Base-by-base conservation (phyloP, 331 rosid genomes). In the Pyracantha coccinea region DNA sequence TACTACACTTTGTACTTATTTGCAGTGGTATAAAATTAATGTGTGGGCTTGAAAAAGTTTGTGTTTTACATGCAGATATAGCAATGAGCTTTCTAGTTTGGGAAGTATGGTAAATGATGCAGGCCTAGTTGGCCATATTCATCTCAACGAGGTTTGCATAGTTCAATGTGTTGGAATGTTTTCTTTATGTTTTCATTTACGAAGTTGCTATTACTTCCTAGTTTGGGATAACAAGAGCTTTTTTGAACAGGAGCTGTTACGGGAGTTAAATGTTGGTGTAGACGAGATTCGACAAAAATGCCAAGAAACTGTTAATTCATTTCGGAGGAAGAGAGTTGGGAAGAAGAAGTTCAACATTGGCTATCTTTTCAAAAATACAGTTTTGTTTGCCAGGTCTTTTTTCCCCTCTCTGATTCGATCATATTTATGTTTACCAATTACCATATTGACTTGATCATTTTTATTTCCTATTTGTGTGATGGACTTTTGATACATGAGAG, bases 51-150 rank as follows among this genome's bases (percentile, higher is more conserved):
- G 47, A 41, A 41, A 41, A 41, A 41, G 15, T 41, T n/a, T 41
- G 63, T 75, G 23, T 72, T 63, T 71, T 67, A 13, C 47, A 6
- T 86, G 71, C 91, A 94, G 97, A 77, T 94, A 91, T 82, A 81
- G 78, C 35, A 54, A 54, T 21, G 85, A 87, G 65, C 84, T 78
- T 17, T 67, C 79, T 73, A 55, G 53, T 41, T 75, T 47, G 15
- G 80, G 52, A 27, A 75, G 83, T 66, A 15, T 77, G 77, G 82
- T 77, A 57, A 31, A 58, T 45, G 93, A 79, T 79, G 91, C 96
- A 4, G 97, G 99, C 59, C 96, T 94, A 71, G 86, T 90, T 79
- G 97, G 97, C 69, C 98, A 94, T 74, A 50, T 94, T 78, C 92
- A 87, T 82, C 86, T 94, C 41, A 76, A 94, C 55, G 87, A 90